Conservation (phyloP, 345 rosid genomes). For the Gossypium ekmanianum region DNA sequence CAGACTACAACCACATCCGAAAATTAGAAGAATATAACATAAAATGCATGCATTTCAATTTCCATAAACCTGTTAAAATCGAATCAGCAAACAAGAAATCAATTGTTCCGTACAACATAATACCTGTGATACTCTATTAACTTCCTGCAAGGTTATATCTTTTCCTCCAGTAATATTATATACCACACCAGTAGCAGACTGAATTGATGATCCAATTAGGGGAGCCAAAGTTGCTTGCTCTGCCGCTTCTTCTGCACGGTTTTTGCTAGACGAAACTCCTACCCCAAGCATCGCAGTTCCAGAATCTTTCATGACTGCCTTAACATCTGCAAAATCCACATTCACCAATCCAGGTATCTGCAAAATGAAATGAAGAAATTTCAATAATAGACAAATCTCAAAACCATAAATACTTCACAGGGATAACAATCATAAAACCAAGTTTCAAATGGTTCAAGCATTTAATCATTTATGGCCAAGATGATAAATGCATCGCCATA, state of each 20-base stretch:
- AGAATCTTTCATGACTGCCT: constrained; percentile 93
- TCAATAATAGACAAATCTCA: background rate
- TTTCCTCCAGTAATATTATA: constrained; percentile 96
- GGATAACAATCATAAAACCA: constrained; percentile 23
- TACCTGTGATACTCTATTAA: constrained; percentile 58
- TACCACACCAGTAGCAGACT: constrained; percentile 95
- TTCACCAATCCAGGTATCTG: constrained; percentile 98
- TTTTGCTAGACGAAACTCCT: constrained; percentile 96
- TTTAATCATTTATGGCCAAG: background rate
- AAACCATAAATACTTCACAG: background rate
- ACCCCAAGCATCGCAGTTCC: constrained; percentile 99
- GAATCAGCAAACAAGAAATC: background rate
- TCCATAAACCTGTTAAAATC: too few species aligned
- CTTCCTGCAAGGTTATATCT: constrained; percentile 85
- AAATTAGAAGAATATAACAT: background rate
- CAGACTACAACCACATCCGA: background rate
- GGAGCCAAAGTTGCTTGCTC: constrained; percentile 98
- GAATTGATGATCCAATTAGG: constrained; percentile 93
- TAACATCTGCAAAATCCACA: constrained; percentile 98
- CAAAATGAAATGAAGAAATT: constrained; percentile 12
- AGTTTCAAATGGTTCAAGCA: constrained; percentile 15
- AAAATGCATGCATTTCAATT: background rate
- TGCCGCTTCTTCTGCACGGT: constrained; percentile 99
- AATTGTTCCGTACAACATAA: background rate
- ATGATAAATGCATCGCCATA: background rate